A percentile compares a stretch with the other conserved stretches of the same genome.
These are phyloP conservation scores for Botrytis pseudocinerea DNA, from an alignment of 2,329 filamentous ascomycete species.

Conservation along the genomic window DNA sequence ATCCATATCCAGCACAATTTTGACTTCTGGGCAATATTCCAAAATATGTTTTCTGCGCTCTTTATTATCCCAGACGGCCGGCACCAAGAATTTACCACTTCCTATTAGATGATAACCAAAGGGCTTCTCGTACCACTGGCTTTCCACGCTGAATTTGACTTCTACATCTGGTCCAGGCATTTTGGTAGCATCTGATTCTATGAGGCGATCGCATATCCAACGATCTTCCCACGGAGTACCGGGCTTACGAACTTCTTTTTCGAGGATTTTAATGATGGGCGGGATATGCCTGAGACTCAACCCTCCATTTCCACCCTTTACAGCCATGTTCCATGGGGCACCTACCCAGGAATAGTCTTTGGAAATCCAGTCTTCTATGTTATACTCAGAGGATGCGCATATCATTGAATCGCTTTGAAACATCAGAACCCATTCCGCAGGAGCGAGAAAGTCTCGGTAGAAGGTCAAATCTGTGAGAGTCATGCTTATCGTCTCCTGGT, in stretches of 20 bases:
- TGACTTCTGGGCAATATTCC: slow-evolving; percentile 57
- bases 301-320: slow-evolving; percentile 39
- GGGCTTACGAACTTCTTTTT: slow-evolving; percentile 45
- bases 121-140: slow-evolving; percentile 47
- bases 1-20: slow-evolving; percentile 56
- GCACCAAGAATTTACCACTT: slow-evolving; percentile 47
- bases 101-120: slow-evolving; percentile 58
- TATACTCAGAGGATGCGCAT: slow-evolving; percentile 52
- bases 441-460: slow-evolving; percentile 53
- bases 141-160: slow-evolving; percentile 50
- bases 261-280: slow-evolving; percentile 32
- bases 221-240: slow-evolving; percentile 54
- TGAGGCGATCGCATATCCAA: slow-evolving; percentile 51
- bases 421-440: slow-evolving; percentile 55
- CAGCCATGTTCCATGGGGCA: slow-evolving; percentile 36
- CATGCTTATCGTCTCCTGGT: slow-evolving; percentile 50
- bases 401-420: slow-evolving; percentile 57
- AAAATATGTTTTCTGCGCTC: slow-evolving; percentile 50
- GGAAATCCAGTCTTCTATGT: slow-evolving; percentile 53
- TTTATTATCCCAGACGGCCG: slow-evolving; percentile 49
- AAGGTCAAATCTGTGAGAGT: slow-evolving; percentile 53
- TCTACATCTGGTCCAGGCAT: slow-evolving; percentile 38
- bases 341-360: slow-evolving; percentile 49
- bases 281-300: slow-evolving; percentile 33
- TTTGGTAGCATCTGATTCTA: slow-evolving; percentile 37